These are phyloP conservation scores for Auricularia heimuer DNA, from an alignment of 768 basidiomycete genomes.

Conservation along the genomic window DNA sequence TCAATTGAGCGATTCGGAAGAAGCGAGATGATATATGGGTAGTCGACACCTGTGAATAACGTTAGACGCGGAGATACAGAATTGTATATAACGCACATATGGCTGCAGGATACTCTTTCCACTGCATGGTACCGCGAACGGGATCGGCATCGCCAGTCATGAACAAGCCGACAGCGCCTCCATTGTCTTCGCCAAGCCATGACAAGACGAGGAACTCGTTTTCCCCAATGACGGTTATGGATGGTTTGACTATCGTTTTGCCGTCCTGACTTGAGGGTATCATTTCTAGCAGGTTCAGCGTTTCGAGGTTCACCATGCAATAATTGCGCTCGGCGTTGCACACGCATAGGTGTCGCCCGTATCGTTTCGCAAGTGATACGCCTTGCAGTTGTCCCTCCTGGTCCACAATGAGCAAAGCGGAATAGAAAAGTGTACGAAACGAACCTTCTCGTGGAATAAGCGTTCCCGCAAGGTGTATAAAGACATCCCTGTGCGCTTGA, in stretches of 20 bases:
- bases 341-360: constrained; percentile 56
- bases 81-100: constrained; percentile 45
- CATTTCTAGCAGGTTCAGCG: constrained; percentile 56
- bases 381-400: background rate
- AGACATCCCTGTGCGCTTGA: constrained; percentile 56
- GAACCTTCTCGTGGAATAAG: constrained; percentile 51
- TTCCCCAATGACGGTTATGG: constrained; percentile 62
- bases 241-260: constrained; percentile 43
- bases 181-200: constrained; percentile 52
- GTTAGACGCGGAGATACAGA: constrained; percentile 1
- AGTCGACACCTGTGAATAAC: constrained; percentile 53
- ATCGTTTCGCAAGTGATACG: constrained; percentile 41
- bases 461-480: constrained; percentile 59
- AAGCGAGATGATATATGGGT: constrained; percentile 70
- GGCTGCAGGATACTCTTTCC: constrained; percentile 67
- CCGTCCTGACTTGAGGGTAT: constrained; percentile 67
- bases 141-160: constrained; percentile 80
- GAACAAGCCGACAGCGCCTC: constrained; percentile 74
- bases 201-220: constrained; percentile 81
- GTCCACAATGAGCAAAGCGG: background rate
- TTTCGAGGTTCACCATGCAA: constrained; percentile 70
- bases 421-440: constrained; percentile 2
- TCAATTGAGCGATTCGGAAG: constrained; percentile 71
- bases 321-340: constrained; percentile 62
- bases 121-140: constrained; percentile 79